Evolutionary conservation across 2,329 filamentous ascomycete species (phyloP).

Genomic region (Fusarium lateritium): DNA sequence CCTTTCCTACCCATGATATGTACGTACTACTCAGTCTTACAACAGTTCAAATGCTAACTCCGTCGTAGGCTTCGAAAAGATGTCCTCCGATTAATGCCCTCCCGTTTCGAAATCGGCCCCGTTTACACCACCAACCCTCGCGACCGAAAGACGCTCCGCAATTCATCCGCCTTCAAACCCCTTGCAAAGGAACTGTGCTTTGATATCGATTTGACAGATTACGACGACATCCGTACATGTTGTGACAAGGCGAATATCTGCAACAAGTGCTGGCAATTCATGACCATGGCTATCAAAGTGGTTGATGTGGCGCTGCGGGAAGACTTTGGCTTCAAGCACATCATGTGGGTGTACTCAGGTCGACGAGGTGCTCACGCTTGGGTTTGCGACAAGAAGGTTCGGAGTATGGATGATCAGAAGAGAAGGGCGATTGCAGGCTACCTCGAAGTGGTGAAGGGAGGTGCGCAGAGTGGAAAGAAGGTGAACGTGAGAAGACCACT

Average conservation of each 20-base stretch:
- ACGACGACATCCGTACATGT: constrained; percentile 96
- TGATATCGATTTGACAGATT: constrained; percentile 99
- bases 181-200: constrained; percentile 96
- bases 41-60: constrained; percentile 5
- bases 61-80: constrained; percentile 83
- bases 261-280: constrained; percentile 94
- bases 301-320: constrained; percentile 89
- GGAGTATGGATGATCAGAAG: constrained; percentile 87
- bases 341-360: constrained; percentile 98
- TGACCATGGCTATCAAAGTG: constrained; percentile 97
- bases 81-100: constrained; percentile 87
- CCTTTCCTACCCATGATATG: constrained; percentile 68
- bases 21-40: constrained; percentile 47
- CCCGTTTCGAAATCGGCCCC: constrained; percentile 98
- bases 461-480: constrained; percentile 87
- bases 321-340: constrained; percentile 96
- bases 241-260: constrained; percentile 96
- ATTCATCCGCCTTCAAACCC: constrained; percentile 85
- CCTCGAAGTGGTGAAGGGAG: constrained; percentile 90
- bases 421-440: constrained; percentile 89
- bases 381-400: constrained; percentile 93
- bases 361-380: constrained; percentile 97
- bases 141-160: constrained; percentile 89
- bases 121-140: constrained; percentile 95
- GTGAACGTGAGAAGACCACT: constrained; percentile 88